Evolutionary conservation across 1,139 yeast species (phyloP).

Genomic region (Starmera stellimalicola): DNA sequence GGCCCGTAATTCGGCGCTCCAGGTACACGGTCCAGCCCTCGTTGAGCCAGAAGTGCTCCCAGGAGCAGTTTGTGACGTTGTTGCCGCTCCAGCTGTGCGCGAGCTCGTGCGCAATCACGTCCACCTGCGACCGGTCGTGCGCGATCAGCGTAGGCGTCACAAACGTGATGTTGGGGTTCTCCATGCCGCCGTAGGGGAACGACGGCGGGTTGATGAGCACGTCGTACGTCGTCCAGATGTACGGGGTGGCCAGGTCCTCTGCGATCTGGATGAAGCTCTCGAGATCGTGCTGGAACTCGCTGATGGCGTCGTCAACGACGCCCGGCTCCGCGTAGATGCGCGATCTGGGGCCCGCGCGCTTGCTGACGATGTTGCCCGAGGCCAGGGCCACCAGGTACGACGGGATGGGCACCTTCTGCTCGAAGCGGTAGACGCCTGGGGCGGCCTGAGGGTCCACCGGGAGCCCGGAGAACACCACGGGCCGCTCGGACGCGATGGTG

Average conservation of each 20-base stretch:
- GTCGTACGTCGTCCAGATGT: constrained; percentile 82
- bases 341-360: constrained; percentile 80
- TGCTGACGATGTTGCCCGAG: constrained; percentile 64
- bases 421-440: constrained; percentile 33
- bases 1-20: constrained; percentile 76
- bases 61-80: constrained; percentile 78
- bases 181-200: constrained; percentile 96
- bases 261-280: constrained; percentile 79
- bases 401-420: constrained; percentile 80
- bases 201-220: constrained; percentile 72
- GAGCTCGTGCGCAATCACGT: constrained; percentile 84
- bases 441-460: constrained; percentile 13
- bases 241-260: constrained; percentile 66
- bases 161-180: constrained; percentile 83
- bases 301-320: constrained; percentile 55
- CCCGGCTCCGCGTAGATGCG: constrained; percentile 73
- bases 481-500: constrained; percentile 52
- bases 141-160: constrained; percentile 86
- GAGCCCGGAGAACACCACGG: constrained; percentile 64
- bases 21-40: constrained; percentile 96
- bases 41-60: constrained; percentile 93
- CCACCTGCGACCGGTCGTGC: constrained; percentile 80
- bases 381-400: constrained; percentile 80
- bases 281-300: constrained; percentile 74
- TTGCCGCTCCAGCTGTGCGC: constrained; percentile 94